These are phyloP conservation scores for Balansia obtecta DNA, from an alignment of 2,329 filamentous ascomycete species.

Conservation along the genomic window DNA sequence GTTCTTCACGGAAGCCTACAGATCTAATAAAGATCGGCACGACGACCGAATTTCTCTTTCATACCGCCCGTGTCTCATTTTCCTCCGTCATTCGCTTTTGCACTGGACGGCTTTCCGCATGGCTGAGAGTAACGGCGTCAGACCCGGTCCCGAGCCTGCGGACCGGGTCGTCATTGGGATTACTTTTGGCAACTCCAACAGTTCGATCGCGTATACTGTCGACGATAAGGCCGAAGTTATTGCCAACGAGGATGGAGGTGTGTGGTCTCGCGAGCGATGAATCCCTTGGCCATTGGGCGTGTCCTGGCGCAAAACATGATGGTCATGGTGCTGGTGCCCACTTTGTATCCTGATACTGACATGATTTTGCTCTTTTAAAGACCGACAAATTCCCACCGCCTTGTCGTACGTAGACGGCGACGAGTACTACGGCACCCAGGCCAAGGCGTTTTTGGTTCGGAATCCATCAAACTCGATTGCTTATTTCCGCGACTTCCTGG, in stretches of 20 bases:
- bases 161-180: slow-evolving; percentile 76
- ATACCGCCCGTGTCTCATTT: neutral
- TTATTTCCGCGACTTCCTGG: slow-evolving; percentile 92
- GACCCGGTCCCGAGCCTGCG: slow-evolving; percentile 36
- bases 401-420: slow-evolving; percentile 93
- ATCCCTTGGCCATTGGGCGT: neutral
- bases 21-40: neutral
- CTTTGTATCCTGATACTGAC: slow-evolving; percentile 1
- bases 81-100: neutral
- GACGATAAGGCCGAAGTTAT: slow-evolving; percentile 97
- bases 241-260: slow-evolving; percentile 95
- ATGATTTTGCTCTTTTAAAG: slow-evolving; percentile 31
- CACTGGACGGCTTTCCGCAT: slow-evolving; percentile 18
- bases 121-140: slow-evolving; percentile 32
- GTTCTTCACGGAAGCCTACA: neutral
- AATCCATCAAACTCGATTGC: slow-evolving; percentile 89
- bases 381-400: slow-evolving; percentile 91
- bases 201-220: slow-evolving; percentile 84
- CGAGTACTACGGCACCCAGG: slow-evolving; percentile 92
- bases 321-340: neutral
- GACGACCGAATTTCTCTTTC: neutral
- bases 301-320: neutral
- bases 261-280: slow-evolving; percentile 18
- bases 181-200: slow-evolving; percentile 96
- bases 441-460: slow-evolving; percentile 84